Evolutionary conservation across 768 basidiomycete genomes (phyloP), one percentile per base, ranked within the genome.

Genomic region (Xanthoconium stramineum): DNA sequence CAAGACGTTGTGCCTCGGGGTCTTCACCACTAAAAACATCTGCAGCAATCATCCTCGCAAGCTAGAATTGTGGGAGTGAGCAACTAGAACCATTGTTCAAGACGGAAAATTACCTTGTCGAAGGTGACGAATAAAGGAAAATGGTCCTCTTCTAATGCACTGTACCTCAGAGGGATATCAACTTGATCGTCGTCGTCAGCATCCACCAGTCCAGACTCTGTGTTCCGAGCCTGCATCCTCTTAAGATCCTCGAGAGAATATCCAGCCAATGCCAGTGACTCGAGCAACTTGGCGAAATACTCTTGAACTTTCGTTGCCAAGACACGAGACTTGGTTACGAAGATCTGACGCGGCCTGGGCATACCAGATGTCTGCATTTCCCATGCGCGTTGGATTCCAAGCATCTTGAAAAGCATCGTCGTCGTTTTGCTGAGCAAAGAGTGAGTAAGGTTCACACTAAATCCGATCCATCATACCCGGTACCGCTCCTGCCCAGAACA

Each of bases 361-460:
- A 74, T 67, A 17, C 66, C 71, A 11, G 53, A 47, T 2, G 7
- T 12, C 29, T 32, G 67, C 28, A 74, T 56, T 38, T 79, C 68
- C 70, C 78, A 84, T 3, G 80, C 76, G 17, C 78, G 72, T 61
- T 89, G 84, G 9, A 88, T 81, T 2, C 80, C 78, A 2, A 89
- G 74, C 79, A 90, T 88, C 66, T 87, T 89, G 73, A 85, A 86
- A 1, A 90, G 71, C 79, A 90, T 88, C 0, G 86, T 85, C 0
- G 88, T 89, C 0, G 86, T 89, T 76, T 89, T 89, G 0, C 88
- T 88, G 35, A 20, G 24, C 5, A 2, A 8, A 14, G 11, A n/a
- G 28, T 59, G 44, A 55, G 52, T 11, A 5, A 19, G 13, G 17
- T 39, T 48, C 19, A 19, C 17, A 14, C 30, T 4, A 20, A 20